Conservation (phyloP, 805 yeast genomes). For the Saccharomycopsis fibuligera region DNA sequence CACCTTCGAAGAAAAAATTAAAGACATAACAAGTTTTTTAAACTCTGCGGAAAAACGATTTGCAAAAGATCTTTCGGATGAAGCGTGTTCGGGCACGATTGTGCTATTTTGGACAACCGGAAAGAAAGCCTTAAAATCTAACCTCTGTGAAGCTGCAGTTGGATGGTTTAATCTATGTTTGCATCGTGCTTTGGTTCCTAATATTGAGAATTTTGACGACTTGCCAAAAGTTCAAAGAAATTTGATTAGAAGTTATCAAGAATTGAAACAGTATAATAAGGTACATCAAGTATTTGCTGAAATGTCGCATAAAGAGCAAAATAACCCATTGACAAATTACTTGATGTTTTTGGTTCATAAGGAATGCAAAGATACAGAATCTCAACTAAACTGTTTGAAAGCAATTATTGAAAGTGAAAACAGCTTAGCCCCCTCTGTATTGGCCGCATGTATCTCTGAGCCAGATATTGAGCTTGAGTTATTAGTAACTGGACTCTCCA, state of each 20-base stretch:
- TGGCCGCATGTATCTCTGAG: neutral
- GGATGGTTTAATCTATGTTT: neutral
- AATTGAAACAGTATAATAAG: neutral
- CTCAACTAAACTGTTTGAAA: neutral
- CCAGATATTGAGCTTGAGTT: neutral
- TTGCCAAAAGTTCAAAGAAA: neutral
- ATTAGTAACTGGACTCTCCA: neutral
- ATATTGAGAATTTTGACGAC: neutral
- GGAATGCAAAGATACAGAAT: neutral
- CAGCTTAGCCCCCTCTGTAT: neutral
- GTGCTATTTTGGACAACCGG: neutral
- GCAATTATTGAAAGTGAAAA: neutral
- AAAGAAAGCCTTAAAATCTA: neutral
- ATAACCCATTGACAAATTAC: neutral
- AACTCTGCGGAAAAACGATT: neutral
- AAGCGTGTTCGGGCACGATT: neutral
- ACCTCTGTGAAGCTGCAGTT: neutral
- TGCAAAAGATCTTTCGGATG: neutral
- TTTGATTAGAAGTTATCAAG: neutral
- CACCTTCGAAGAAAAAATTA: neutral
- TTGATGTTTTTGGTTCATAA: neutral
- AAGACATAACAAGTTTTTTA: neutral
- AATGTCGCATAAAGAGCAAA: neutral
- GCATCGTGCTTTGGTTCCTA: neutral
- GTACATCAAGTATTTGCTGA: neutral